Evolutionary conservation across 345 rosid genomes (phyloP), one percentile per base, ranked within the genome.

Genomic region (Brassica rapa): DNA sequence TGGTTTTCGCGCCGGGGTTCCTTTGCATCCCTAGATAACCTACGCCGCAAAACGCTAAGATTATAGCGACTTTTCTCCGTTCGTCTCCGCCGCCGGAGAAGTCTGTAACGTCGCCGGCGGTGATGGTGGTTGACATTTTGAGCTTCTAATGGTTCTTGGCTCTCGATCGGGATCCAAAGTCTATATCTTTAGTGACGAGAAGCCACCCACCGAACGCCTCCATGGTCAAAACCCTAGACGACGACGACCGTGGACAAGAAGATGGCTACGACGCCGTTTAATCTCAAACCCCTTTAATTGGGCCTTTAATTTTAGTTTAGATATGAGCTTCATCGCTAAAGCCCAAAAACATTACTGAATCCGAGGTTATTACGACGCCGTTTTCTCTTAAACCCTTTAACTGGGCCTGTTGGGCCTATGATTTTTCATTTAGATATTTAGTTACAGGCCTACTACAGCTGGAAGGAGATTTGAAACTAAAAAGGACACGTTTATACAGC

Each of bases 1-100:
- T 95, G 81, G 99, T 95, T 73, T 88, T 91, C 30, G 99, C 99
- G 70, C 96, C 97, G 0, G 97, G 98, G 39, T 92, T 94, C 65
- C 90, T 92, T 66, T 93, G 97, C 99, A 94, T 94, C 15, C 97
- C 99, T 74, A 93, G 98, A 80, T 94, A 94, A 0, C 97, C 99
- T 0, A 91, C 99, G 49, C 99, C 96, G 69, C 99, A 93, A 66
- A 89, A 95, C 4, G 98, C 94, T 59, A 95, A 88, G 83, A 95
- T 83, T 2, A 95, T 91, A 0, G 98, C 97, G 72, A 94, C 74
- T 76, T 94, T 94, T 27, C 92, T 90, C 68, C 89, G 92, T 63
- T 88, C 89, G 23, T 29, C 62, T 77, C 72, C 53, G 77, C 61
- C 27, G 37, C 70, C 9, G 15, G 10, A 65, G 7, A 73, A 23